These are phyloP conservation scores for Eucalyptus guilfoylei DNA, from an alignment of 345 rosid genomes.

Conservation along the genomic window DNA sequence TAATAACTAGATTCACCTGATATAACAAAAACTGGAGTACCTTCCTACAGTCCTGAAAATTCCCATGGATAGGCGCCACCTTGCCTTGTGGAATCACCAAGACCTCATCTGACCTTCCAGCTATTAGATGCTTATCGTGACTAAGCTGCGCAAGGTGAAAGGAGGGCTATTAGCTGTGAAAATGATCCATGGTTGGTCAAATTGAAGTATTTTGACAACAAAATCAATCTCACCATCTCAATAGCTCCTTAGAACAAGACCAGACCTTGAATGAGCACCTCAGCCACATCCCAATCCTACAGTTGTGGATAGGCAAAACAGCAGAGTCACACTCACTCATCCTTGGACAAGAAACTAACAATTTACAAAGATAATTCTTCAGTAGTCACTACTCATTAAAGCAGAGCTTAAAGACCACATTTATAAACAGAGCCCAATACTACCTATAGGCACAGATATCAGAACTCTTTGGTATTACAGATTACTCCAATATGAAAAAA, in stretches of 20 bases:
- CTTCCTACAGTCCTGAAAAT: not conserved
- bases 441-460: not conserved
- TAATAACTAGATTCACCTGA: not conserved
- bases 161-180: not conserved
- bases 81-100: not conserved
- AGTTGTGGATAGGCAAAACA: not conserved
- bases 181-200: not conserved
- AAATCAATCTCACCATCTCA: not conserved
- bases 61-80: not conserved
- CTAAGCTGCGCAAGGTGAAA: not conserved
- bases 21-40: not conserved
- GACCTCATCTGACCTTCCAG: not conserved
- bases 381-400: not conserved
- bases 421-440: not conserved
- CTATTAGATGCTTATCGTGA: not conserved
- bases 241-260: not conserved
- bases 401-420: not conserved
- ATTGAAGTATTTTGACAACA: not conserved
- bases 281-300: not conserved
- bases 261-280: not conserved
- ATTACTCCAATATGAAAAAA: not conserved
- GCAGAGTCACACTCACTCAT: not conserved
- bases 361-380: not conserved
- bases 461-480: not conserved
- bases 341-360: not conserved